Evolutionary conservation across 192 early-diverging fungal genomes (phyloP), one percentile per base, ranked within the genome.

Genomic region (Coemansia sp.): DNA sequence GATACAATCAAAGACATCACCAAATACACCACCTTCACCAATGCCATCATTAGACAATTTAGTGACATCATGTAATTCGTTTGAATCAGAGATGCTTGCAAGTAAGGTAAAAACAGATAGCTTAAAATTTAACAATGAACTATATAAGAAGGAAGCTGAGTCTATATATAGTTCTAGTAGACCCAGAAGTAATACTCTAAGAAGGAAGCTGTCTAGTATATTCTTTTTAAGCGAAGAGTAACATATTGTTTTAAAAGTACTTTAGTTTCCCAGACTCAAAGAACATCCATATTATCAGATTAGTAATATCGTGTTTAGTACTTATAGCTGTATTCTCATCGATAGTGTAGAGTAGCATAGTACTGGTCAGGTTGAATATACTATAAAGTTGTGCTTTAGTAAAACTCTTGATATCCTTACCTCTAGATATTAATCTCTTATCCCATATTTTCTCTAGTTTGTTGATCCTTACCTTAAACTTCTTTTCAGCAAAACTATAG

Each of bases 381-480:
- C 17, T 46, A 2, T 15, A 17, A 15, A 62, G 34, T 34, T 62
- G 21, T n/a, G 17, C 21, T 14, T 9, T 48, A 31, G 44, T 62
- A 42, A 34, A 62, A 28, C 60, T 62, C 7, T 50, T 48, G 10
- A 62, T 50, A 17, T 62, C 60, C 17, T 62, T 62, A 26, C 60
- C 60, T 51, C 60, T 50, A 7, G 47, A 6, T 19, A 26, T 37
- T 44, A 34, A 20, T 34, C 60, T 48, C 34, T 62, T 62, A 47
- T 62, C 60, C 28, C 48, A 36, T 11, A 22, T 62, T 23, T 26
- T 62, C 5, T 37, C 26, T 51, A 36, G 19, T 25, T 11, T 25
- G 11, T 26, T 51, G 23, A 62, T 36, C 48, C 49, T 62, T 5
- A 62, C 26, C 31, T 62, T 62, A 23, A 62, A 62, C 31, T 62